These are phyloP conservation scores for Candida xiaguanensis DNA, from an alignment of 805 yeast species.

Conservation along the genomic window DNA sequence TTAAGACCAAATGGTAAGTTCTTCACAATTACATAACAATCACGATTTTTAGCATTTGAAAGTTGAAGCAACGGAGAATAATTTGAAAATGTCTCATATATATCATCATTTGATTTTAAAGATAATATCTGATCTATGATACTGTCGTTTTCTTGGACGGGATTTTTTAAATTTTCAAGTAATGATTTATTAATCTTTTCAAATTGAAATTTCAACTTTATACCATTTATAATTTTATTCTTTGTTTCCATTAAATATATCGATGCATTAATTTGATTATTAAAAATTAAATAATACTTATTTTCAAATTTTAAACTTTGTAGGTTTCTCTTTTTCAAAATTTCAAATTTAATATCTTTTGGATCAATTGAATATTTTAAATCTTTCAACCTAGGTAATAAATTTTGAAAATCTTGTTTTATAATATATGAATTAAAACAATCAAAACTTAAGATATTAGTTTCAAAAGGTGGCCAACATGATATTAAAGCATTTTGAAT, in stretches of 20 bases:
- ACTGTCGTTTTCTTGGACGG: background rate
- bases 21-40: constrained; percentile 33
- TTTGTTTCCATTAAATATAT: constrained; percentile 49
- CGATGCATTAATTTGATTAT: constrained; percentile 44
- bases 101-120: background rate
- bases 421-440: constrained; percentile 36
- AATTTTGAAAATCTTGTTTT: constrained; percentile 35
- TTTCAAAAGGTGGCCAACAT: constrained; percentile 8
- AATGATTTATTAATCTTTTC: background rate
- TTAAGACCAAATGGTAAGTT: constrained; percentile 46
- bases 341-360: constrained; percentile 28
- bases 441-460: constrained; percentile 35
- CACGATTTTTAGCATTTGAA: constrained; percentile 17
- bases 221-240: constrained; percentile 49
- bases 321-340: constrained; percentile 50
- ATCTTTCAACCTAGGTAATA: constrained; percentile 36
- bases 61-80: constrained; percentile 14
- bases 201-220: constrained; percentile 6
- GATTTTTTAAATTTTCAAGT: background rate
- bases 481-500: constrained; percentile 4
- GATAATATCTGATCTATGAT: background rate
- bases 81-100: constrained; percentile 5
- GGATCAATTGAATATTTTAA: constrained; percentile 15
- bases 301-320: constrained; percentile 40
- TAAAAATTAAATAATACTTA: constrained; percentile 53